These are phyloP conservation scores for Podosphaera leucotricha DNA, from an alignment of 2,329 filamentous ascomycete genomes.

Conservation along the genomic window DNA sequence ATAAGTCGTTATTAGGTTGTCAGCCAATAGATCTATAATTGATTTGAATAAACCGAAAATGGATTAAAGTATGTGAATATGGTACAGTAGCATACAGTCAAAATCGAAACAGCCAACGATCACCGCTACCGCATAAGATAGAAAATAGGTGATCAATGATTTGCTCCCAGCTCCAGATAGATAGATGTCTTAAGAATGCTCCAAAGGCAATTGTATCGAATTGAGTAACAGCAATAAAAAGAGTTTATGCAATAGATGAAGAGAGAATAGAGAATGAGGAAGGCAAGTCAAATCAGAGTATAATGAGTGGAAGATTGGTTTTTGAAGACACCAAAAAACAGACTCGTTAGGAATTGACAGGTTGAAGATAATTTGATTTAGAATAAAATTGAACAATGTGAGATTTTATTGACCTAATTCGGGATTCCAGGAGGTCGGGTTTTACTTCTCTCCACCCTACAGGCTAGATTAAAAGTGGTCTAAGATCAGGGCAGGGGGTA, in stretches of 20 bases:
- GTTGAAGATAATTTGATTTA: not conserved
- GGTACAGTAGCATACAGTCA: not conserved
- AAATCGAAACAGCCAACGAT: not conserved
- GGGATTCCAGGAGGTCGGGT: not conserved
- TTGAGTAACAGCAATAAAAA: not conserved
- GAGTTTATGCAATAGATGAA: not conserved
- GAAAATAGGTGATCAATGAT: not conserved
- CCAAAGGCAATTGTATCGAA: not conserved
- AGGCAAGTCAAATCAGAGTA: not conserved
- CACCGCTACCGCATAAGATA: not conserved
- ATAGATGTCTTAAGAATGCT: not conserved
- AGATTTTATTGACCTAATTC: not conserved
- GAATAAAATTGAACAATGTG: not conserved
- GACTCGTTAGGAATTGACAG: not conserved
- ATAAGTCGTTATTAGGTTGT: not conserved
- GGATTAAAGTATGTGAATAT: not conserved
- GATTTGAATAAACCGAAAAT: not conserved
- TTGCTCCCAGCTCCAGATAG: not conserved
- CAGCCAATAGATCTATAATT: not conserved
- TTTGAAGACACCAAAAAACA: not conserved
- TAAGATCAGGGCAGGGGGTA: not conserved
- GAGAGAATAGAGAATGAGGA: not conserved
- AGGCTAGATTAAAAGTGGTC: not conserved
- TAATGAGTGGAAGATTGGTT: not conserved
- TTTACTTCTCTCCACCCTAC: not conserved